Evolutionary conservation across 768 basidiomycete genomes (phyloP).

Genomic region (Albatrellus ellisii): DNA sequence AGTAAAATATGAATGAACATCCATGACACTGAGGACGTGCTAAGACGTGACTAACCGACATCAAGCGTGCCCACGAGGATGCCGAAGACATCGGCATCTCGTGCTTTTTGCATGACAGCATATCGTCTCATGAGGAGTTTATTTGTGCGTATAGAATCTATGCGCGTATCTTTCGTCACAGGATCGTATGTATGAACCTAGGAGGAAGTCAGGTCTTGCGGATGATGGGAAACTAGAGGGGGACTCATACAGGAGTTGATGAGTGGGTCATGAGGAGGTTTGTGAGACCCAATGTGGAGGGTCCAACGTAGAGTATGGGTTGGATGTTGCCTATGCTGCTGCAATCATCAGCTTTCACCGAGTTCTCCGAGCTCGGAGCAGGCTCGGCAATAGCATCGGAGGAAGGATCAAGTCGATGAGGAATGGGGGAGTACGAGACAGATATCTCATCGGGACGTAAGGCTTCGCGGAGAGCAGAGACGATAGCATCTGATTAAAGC

Average conservation of each 20-base stretch:
- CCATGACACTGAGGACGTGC: slow-evolving; percentile 14
- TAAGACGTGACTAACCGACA: slow-evolving; percentile 35
- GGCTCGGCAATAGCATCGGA: too few relatives aligned
- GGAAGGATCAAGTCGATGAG: slow-evolving; percentile 12
- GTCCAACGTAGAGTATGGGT: slow-evolving; percentile 47
- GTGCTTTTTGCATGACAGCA: slow-evolving; percentile 72
- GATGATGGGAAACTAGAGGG: too few relatives aligned
- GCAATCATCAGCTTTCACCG: not conserved
- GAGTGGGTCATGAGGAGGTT: slow-evolving; percentile 83
- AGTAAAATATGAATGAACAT: slow-evolving; percentile 16
- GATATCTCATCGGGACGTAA: slow-evolving; percentile 1
- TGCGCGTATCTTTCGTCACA: slow-evolving; percentile 24
- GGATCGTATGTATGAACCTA: slow-evolving; percentile 79
- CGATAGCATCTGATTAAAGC: slow-evolving; percentile 21
- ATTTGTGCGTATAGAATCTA: slow-evolving; percentile 64
- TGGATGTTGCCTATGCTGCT: too few relatives aligned
- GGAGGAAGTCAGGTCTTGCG: not conserved
- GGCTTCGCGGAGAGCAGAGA: slow-evolving; percentile 18
- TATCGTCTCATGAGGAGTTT: slow-evolving; percentile 84
- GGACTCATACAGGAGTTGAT: slow-evolving; percentile 39
- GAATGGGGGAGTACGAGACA: slow-evolving; percentile 24
- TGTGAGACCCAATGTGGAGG: slow-evolving; percentile 65
- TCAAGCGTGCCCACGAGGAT: slow-evolving; percentile 92
- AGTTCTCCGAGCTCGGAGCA: not conserved
- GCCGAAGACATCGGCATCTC: slow-evolving; percentile 89